These are phyloP conservation scores for Erythrophleum fordii DNA, from an alignment of 306 rosid genomes.

Conservation along the genomic window DNA sequence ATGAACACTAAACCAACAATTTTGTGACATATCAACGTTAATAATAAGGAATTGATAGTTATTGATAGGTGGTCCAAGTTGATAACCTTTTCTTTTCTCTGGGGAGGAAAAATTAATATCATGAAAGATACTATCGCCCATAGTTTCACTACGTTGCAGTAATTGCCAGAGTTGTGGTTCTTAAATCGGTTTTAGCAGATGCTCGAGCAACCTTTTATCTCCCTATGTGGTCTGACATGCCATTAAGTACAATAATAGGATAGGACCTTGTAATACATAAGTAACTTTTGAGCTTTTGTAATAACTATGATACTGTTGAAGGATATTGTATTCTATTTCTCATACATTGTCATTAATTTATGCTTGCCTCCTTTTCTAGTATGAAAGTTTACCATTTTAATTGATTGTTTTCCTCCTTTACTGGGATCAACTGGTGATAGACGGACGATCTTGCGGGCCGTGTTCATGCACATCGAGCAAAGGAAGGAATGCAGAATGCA, in stretches of 20 bases:
- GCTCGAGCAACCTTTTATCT: background rate
- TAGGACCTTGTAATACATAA: background rate
- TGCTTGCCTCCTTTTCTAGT: background rate
- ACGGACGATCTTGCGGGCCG: constrained; percentile 88
- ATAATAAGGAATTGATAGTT: background rate
- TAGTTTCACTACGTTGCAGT: too few relatives aligned
- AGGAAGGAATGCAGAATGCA: constrained; percentile 75
- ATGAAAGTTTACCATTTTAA: background rate
- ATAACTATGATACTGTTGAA: background rate
- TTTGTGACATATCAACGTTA: background rate
- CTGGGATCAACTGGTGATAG: constrained; percentile 45
- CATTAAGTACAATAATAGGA: background rate
- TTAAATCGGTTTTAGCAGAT: background rate
- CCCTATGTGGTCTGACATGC: background rate
- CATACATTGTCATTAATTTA: background rate
- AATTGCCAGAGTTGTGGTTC: background rate
- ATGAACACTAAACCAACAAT: too few relatives aligned
- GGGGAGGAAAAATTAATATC: background rate
- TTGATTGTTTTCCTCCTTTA: constrained; percentile 16
- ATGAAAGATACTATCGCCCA: background rate
- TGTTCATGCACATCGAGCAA: constrained; percentile 67
- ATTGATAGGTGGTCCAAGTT: background rate
- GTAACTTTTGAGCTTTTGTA: background rate
- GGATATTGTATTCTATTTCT: background rate
- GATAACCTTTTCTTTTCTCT: background rate